Base-by-base conservation (phyloP, 2,329 filamentous ascomycete species). In the Apiospora rasikravindrae region DNA sequence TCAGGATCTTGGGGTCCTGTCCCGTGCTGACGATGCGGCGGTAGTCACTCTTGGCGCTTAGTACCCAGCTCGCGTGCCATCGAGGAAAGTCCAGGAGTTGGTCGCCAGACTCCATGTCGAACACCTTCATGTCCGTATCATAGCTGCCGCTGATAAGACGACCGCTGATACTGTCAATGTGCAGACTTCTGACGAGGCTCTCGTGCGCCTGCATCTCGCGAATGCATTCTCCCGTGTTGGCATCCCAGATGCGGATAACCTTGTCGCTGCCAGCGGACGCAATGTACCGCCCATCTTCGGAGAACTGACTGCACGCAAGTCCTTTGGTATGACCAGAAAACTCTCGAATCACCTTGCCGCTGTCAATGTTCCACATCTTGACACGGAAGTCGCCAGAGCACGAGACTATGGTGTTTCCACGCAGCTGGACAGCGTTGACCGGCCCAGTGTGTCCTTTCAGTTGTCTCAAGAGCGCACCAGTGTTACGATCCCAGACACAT, bases 1-100 rank as follows among this genome's bases (percentile, higher is more conserved):
- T 93, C 72, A 98, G 84, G 69, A 97, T 95, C 80, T 97, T 92
- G 45, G 95, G 93, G 78, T 98, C 95, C 82, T 99, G 96, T 69
- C 95, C 96, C 0, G 96, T 97, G 77, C 94, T 96, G 74, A 99
- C 94, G 74, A 99, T 96, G 74, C 96, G 91, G 73, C 96, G 89
- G 82, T 98, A 98, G 80, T 99, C 96, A 74, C 94, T 95, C 87
- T 98, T 98, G 69, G 96, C 96, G 75, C 94, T 95, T 73, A 99
- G 85, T 79, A 99, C 97, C 96, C 96, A 99, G 83, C 94, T 97
- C 14, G 93, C 92, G 72, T 98, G 97, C 95, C 95, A 98, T 76
- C 93, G 91, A n/a, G 95, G 93, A 78, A 98, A 96, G 77, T 95
- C 92, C 74, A 97, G 89, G 73, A 96, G 88, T 76, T 94, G 88